phyloP scores from a whole-genome alignment of 2,329 filamentous ascomycete genomes.

The Fusarium coicis region DNA sequence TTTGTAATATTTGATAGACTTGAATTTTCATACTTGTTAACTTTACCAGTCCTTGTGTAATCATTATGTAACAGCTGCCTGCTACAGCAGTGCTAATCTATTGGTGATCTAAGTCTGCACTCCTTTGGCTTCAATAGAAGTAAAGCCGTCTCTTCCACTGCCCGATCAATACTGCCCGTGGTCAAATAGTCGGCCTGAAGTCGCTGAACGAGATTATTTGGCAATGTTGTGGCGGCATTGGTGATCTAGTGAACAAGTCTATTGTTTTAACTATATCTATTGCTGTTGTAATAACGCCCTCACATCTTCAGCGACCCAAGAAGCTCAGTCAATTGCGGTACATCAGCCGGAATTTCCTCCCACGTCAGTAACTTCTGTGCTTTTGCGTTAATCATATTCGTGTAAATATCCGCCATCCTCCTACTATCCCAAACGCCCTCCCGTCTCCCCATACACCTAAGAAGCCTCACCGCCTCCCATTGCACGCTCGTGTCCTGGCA shows the following conservation, averaged over 20 bases:
- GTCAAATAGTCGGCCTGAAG: background rate
- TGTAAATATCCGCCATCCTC: conserved; percentile 14
- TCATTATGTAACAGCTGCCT: background rate
- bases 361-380: background rate
- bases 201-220: rapidly evolving
- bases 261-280: background rate
- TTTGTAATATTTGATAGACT: background rate
- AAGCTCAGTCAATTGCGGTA: conserved; percentile 4
- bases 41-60: rapidly evolving
- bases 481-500: conserved; percentile 10
- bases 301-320: background rate
- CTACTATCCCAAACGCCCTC: conserved; percentile 29
- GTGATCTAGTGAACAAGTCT: background rate
- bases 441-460: background rate
- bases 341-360: conserved; percentile 9
- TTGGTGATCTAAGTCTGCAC: background rate
- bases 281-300: background rate
- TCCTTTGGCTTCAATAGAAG: rapidly evolving
- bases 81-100: too few species aligned
- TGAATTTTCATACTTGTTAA: background rate
- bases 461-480: conserved; percentile 8
- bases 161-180: rapidly evolving
- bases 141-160: background rate
- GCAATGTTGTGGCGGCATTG: rapidly evolving
- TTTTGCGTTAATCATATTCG: conserved; percentile 11